Evolutionary conservation across 129 eudicot genomes (phyloP), one percentile per base, ranked within the genome.

Genomic region (carrot (Daucus carota)): DNA sequence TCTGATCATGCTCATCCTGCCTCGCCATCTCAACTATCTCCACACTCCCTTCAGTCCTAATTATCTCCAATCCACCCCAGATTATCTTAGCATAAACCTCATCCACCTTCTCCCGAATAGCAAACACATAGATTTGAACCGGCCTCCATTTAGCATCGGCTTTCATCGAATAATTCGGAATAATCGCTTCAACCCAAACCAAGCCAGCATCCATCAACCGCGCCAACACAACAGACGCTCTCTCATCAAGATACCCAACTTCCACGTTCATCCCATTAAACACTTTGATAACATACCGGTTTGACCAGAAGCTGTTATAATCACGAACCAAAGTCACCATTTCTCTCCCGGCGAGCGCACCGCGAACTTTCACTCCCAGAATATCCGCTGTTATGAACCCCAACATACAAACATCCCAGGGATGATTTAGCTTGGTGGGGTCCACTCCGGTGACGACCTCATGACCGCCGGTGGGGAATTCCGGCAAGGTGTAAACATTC

Each of bases 321-420:
- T 94, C 98, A 1, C 98, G 88, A 14, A 89, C 81, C 36, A 94
- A 78, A 70, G 87, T 92, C 43, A 94, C 98, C 85, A 89, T 71
- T 75, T 94, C 97, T 4, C 96, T 86, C 29, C 92, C 96, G 24
- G 75, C 84, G 15, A 91, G 77, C 2, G 80, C 75, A 26, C 92
- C 98, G 31, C 77, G 12, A 46, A 91, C 84, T 43, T 87, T 72
- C 67, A 91, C 8, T 0, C 96, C 92, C 33, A 91, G 96, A 1
- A 94, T 86, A 75, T 91, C 86, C 28, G 77, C 93, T 1, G 89
- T 74, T 7, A 94, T 45, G 52, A 84, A 94, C 1, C 98, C 97
- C 10, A 91, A 84, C 88, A 87, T 33, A 65, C 70, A 74, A 4
- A 84, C 75, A 7, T 90, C 98, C 1, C 83, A 17, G n/a, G n/a